A percentile compares a stretch with the other conserved stretches of the same genome.
phyloP scores from a whole-genome alignment of 2,329 filamentous ascomycete species.

The Cladobotryum mycophilum region DNA sequence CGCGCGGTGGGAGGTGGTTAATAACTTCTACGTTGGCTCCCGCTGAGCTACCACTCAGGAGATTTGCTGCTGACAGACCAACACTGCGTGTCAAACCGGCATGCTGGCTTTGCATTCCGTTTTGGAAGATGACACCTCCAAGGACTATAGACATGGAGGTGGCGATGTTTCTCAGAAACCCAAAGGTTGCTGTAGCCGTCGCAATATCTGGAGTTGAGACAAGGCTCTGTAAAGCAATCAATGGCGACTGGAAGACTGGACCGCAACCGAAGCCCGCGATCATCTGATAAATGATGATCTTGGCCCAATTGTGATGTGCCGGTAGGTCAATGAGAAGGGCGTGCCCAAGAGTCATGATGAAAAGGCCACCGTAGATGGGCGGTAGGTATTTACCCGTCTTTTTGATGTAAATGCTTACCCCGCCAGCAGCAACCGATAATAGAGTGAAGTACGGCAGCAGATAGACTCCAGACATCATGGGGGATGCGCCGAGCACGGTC shows the following conservation, averaged over 20 bases:
- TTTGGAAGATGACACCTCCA: conserved; percentile 37
- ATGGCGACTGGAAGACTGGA: conserved; percentile 33
- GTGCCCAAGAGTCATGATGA: too few species aligned
- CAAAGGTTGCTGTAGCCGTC: conserved; percentile 44
- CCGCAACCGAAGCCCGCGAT: conserved; percentile 56
- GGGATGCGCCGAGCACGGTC: conserved; percentile 54
- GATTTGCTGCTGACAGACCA: too few species aligned
- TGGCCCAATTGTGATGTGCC: conserved; percentile 39
- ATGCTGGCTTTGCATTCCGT: conserved; percentile 25
- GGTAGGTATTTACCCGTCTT: conserved; percentile 54
- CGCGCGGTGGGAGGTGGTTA: too few species aligned
- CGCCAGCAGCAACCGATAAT: conserved; percentile 38
- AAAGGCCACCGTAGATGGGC: conserved; percentile 18
- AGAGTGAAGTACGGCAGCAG: conserved; percentile 55
- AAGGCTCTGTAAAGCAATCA: conserved; percentile 58
- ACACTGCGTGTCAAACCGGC: too few species aligned
- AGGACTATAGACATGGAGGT: conserved; percentile 53
- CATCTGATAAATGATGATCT: conserved; percentile 50
- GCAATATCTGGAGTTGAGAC: conserved; percentile 56
- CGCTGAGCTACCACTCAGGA: too few species aligned
- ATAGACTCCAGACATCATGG: conserved; percentile 55
- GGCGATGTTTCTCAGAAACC: conserved; percentile 45
- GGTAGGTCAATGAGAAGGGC: conserved; percentile 35
- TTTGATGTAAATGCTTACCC: conserved; percentile 37
- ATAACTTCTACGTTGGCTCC: too few species aligned